A percentile compares a stretch with the other conserved stretches of the same genome.
Conservation (phyloP, 2,329 filamentous ascomycete genomes). For the Penicillium sp. region DNA sequence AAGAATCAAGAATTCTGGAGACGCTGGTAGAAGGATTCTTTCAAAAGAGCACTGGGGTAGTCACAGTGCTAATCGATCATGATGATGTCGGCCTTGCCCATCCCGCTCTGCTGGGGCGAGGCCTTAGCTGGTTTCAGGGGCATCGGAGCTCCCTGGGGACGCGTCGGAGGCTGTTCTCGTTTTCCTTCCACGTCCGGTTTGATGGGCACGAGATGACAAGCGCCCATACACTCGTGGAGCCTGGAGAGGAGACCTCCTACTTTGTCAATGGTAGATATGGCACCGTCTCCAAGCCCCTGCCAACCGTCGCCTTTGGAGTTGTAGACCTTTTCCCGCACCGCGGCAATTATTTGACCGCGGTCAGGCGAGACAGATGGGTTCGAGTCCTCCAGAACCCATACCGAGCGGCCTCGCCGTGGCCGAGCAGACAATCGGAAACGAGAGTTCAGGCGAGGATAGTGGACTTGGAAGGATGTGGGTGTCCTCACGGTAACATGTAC, state of each 20-base stretch:
- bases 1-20: not conserved
- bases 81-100: slow-evolving; percentile 30
- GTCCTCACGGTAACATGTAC: slow-evolving; percentile 35
- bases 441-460: slow-evolving; percentile 32
- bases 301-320: slow-evolving; percentile 36
- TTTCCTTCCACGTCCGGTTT: slow-evolving; percentile 9
- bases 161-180: not conserved
- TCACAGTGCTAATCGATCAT: slow-evolving; percentile 32
- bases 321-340: slow-evolving; percentile 33
- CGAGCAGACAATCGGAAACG: slow-evolving; percentile 31
- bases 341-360: slow-evolving; percentile 18
- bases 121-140: not conserved
- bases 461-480: slow-evolving; percentile 33
- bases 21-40: not conserved
- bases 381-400: slow-evolving; percentile 37
- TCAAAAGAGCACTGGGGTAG: not conserved
- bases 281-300: slow-evolving; percentile 38
- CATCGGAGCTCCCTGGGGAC: not conserved
- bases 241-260: slow-evolving; percentile 31
- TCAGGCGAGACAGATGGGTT: slow-evolving; percentile 14
- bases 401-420: slow-evolving; percentile 24
- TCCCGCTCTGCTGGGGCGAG: slow-evolving; percentile 5
- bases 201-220: slow-evolving; percentile 13
- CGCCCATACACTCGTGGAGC: slow-evolving; percentile 29
- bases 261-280: slow-evolving; percentile 30